Base-by-base conservation (phyloP, 2,329 filamentous ascomycete genomes). In the Colletotrichum australisinense region DNA sequence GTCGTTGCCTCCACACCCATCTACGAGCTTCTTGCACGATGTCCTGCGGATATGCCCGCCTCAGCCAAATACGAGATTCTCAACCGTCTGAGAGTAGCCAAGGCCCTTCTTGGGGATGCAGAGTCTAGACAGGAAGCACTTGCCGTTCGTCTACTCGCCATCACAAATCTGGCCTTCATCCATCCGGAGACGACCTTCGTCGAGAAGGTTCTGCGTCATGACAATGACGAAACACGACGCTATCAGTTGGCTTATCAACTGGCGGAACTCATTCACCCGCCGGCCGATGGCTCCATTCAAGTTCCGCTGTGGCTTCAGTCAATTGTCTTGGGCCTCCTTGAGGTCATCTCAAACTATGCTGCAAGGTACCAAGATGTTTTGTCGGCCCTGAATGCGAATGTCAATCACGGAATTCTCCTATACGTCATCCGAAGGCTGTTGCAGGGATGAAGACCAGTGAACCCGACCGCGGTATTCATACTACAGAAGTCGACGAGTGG, bases 321-420 rank as follows among this genome's bases (percentile, higher is more conserved):
- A 2, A 91, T 95, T 73, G 94, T 95, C 8, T 87, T 99, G 65
- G 90, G 91, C 64, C 89, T 96, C 1, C 87, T 99, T 63, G 95
- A 98, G 80, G 94, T 94, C n/a, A 88, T 99, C 69, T 91, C 94
- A 7, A 93, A 91, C 79, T 94, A 94, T 80, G 93, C 93, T 78
- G 86, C 88, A 69, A 95, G 95, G 79, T 90, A 93, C 35, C 86
- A 91, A 42, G 97, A 99, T 80, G 93, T 99, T 28, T 92, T 95
- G 75, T 92, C 94, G 55, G 95, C 97, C n/a, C 86, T 99, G 55
- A 97, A 95, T 78, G 94, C 97, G 67, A 98, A 96, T 77, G 96
- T 98, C 49, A 98, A 97, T 78, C 97, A 99, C 78, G 97, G 97
- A 16, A 93, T 98, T 35, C 88, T 99, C 57, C 93, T 98, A 76